Base-by-base conservation (phyloP, 2,329 filamentous ascomycete genomes). In the Fusarium camptoceras region DNA sequence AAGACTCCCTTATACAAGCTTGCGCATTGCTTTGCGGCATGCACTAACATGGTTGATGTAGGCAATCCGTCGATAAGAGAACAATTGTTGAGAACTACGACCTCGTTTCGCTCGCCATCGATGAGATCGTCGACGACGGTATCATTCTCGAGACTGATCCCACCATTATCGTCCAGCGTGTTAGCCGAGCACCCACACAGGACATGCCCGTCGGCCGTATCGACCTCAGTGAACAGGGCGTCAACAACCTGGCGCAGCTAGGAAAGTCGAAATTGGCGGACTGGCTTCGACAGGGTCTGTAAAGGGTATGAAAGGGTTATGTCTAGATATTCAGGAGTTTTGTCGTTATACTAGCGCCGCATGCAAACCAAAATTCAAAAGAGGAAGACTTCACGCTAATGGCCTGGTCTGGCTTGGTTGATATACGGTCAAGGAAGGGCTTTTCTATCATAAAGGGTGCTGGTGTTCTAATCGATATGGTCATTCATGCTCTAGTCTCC, bases 51-150 rank as follows among this genome's bases (percentile, higher is more conserved):
- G 20, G 31, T 54, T 65, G 37, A 28, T 44, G 31, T 73, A 97
- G 94, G 82, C 95, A 97, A 87, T 94, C 94, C 34, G 94, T 97
- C 53, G 96, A 99, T 85, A 98, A 98, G 87, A 91, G 96, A 73
- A 98, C 96, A 61, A 94, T 98, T 73, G 91, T 98, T 77, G 96
- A 99, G 83, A 98, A 98, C 87, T 99, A 98, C 85, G 96, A 98
- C 81, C 88, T 98, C 24, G 93, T 98, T 68, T 92, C 94, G 16
- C 89, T 99, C 56, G 93, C 94, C 46, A 93, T 99, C 71, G 96
- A 99, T 81, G 96, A 99, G 82, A 95, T 97, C 68, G 89, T 97
- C 56, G 94, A 97, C 81, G 94, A 97, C 78, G 96, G 96, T 65
- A 97, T 98, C 78, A 95, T 99, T 75, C 89, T 99, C 66, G 96